A percentile compares a stretch with the other conserved stretches of the same genome.
phyloP scores from a whole-genome alignment of 176 grass and related monocot species.

The Elymus sibiricus region DNA sequence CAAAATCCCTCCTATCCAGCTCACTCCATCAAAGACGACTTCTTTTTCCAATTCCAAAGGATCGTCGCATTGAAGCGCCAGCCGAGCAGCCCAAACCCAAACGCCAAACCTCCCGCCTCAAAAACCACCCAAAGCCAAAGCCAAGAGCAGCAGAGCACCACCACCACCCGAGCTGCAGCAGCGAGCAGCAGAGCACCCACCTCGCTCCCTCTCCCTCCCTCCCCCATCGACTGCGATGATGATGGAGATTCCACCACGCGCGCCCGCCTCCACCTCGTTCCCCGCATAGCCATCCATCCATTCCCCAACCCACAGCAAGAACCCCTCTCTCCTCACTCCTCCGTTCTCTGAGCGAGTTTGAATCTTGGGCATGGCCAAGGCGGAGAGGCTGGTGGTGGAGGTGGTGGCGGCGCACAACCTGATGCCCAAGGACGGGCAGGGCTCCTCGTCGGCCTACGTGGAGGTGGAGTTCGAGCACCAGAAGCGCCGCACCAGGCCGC shows the following conservation, averaged over 20 bases:
- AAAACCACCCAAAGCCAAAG: conserved; percentile 39
- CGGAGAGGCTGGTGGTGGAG: conserved; percentile 94
- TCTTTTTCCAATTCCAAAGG: not conserved
- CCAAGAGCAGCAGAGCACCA: conserved; percentile 8
- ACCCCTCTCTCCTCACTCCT: not conserved
- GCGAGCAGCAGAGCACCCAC: not conserved
- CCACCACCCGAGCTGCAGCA: not conserved
- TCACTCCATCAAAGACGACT: not conserved
- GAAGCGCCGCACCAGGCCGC: conserved; percentile 57
- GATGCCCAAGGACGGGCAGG: conserved; percentile 93
- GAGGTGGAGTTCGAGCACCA: conserved; percentile 95
- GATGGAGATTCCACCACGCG: conserved; percentile 53
- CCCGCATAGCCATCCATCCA: not conserved
- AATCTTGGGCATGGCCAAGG: conserved; percentile 52
- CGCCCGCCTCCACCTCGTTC: conserved; percentile 15
- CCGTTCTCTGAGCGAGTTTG: not conserved
- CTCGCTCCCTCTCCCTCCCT: not conserved
- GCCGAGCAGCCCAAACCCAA: not conserved
- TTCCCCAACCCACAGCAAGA: not conserved
- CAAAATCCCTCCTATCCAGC: not conserved
- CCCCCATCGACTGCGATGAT: conserved; percentile 45
- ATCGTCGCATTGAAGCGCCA: not conserved
- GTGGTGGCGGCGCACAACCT: conserved; percentile 92
- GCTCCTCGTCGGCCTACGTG: conserved; percentile 78
- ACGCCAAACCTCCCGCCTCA: conserved; percentile 31